These are phyloP conservation scores for Kurtzmaniella natalensis DNA, from an alignment of 1,139 yeast genomes.

Conservation along the genomic window DNA sequence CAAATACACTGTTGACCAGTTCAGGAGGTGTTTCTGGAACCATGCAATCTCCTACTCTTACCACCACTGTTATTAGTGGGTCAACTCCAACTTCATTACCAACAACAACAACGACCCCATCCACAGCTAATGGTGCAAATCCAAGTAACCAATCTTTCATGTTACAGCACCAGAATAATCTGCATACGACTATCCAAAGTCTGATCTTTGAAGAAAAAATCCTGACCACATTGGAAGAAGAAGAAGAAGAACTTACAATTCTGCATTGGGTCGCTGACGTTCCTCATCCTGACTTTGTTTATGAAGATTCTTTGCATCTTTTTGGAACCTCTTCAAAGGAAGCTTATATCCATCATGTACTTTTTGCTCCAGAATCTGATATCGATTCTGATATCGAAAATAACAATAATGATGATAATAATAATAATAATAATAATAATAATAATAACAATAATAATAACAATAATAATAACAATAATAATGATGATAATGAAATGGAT, in stretches of 20 bases:
- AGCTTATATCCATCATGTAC: slow-evolving; percentile 1
- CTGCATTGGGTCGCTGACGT: background rate
- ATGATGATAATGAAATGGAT: too few relatives aligned
- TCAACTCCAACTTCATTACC: background rate
- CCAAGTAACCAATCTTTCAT: too few relatives aligned
- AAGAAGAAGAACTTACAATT: slow-evolving; percentile 1
- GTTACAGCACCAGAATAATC: slow-evolving; percentile 1
- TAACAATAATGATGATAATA: too few relatives aligned
- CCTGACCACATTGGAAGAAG: slow-evolving; percentile 1
- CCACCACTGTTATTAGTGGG: background rate
- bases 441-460: too few relatives aligned
- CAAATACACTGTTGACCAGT: slow-evolving; percentile 1
- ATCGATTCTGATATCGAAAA: slow-evolving; percentile 24
- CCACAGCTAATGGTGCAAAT: too few relatives aligned
- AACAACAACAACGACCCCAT: too few relatives aligned
- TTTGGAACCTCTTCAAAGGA: slow-evolving; percentile 1
- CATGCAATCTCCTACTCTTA: background rate
- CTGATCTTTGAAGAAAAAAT: background rate
- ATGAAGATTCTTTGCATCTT: background rate
- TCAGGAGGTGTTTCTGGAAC: background rate
- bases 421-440: too few relatives aligned
- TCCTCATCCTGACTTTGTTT: slow-evolving; percentile 1
- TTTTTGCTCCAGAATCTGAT: background rate
- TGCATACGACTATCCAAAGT: slow-evolving; percentile 2
- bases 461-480: too few relatives aligned